Conservation (phyloP, 495 filamentous ascomycete genomes). For the Penicillium manginii region DNA sequence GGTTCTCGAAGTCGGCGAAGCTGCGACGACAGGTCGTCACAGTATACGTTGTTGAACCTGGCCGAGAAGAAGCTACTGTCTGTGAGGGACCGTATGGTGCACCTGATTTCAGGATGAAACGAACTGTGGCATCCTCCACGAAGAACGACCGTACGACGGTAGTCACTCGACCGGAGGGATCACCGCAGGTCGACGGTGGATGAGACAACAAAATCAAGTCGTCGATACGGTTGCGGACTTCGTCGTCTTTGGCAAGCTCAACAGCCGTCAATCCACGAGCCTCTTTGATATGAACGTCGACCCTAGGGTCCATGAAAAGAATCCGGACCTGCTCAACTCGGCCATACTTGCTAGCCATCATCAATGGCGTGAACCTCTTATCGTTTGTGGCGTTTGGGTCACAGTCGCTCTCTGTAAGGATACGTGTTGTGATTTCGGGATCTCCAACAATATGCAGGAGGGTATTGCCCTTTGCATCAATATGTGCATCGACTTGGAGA, state of each 20-base stretch:
- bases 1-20: constrained; percentile 86
- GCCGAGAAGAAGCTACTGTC: constrained; percentile 41
- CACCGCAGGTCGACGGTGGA: constrained; percentile 45
- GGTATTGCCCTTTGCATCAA: constrained; percentile 92
- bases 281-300: constrained; percentile 85
- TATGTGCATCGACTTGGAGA: constrained; percentile 89
- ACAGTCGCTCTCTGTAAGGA: constrained; percentile 82
- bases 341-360: constrained; percentile 99
- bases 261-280: constrained; percentile 90
- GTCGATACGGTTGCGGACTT: constrained; percentile 94
- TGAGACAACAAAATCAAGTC: constrained; percentile 85
- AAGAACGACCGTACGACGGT: constrained; percentile 97
- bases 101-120: constrained; percentile 92
- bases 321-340: constrained; percentile 89
- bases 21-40: constrained; percentile 95
- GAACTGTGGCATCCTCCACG: constrained; percentile 92
- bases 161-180: constrained; percentile 79
- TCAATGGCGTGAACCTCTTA: constrained; percentile 90
- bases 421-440: constrained; percentile 70
- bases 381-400: constrained; percentile 97
- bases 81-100: constrained; percentile 49
- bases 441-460: constrained; percentile 92
- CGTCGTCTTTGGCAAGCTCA: constrained; percentile 97
- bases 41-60: constrained; percentile 67
- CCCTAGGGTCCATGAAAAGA: constrained; percentile 83